A percentile compares a stretch with the other conserved stretches of the same genome.
These are phyloP conservation scores for Pseudovirgaria hyperparasitica DNA, from an alignment of 2,329 filamentous ascomycete genomes.

Conservation along the genomic window DNA sequence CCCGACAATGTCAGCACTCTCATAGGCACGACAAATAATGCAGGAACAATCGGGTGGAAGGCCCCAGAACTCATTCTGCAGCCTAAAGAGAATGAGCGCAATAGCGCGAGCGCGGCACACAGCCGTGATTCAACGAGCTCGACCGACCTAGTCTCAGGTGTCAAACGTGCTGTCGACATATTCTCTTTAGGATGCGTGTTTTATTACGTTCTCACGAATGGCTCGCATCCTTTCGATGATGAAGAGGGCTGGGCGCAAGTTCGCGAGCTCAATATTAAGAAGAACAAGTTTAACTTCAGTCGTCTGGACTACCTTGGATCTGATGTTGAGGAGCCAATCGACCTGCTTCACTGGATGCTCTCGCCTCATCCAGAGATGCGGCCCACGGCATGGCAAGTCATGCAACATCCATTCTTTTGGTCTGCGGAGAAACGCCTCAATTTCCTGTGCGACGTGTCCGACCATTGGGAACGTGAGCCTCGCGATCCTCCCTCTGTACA, in stretches of 20 bases:
- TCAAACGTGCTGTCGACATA: constrained; percentile 92
- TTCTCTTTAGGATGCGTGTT: constrained; percentile 97
- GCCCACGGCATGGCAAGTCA: constrained; percentile 64
- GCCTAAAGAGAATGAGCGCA: constrained; percentile 27
- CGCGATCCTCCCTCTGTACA: constrained; percentile 66
- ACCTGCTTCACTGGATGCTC: constrained; percentile 76
- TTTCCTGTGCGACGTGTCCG: constrained; percentile 93
- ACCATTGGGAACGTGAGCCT: constrained; percentile 88
- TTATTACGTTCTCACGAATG: constrained; percentile 93
- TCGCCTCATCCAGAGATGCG: constrained; percentile 50
- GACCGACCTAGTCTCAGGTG: constrained; percentile 43
- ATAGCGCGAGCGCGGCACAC: constrained; percentile 29
- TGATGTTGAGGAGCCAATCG: constrained; percentile 74
- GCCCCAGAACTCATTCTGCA: constrained; percentile 78
- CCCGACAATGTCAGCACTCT: constrained; percentile 92
- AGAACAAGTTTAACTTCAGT: constrained; percentile 63
- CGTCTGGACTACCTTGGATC: constrained; percentile 66
- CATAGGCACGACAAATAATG: constrained; percentile 84
- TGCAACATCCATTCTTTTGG: constrained; percentile 98
- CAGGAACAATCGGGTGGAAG: constrained; percentile 91
- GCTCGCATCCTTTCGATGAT: constrained; percentile 84
- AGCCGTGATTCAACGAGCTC: constrained; percentile 28
- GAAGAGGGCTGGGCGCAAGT: constrained; percentile 78
- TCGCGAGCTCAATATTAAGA: constrained; percentile 90
- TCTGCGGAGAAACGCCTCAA: constrained; percentile 71